These are phyloP conservation scores for Lotmaria passim DNA, from an alignment of 208 protist species.

Conservation along the genomic window DNA sequence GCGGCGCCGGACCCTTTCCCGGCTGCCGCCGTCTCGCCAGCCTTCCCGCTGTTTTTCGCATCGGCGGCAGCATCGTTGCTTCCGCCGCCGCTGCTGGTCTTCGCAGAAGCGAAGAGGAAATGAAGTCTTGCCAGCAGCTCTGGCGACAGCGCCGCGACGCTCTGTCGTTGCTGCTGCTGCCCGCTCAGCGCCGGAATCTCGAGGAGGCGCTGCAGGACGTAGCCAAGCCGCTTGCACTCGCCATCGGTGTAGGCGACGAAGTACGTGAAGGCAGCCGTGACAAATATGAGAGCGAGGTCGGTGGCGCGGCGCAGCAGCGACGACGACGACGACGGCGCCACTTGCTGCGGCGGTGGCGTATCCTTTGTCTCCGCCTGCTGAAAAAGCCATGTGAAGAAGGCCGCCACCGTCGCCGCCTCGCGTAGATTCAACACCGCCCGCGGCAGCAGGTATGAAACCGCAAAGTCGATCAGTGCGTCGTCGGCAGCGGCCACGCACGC, in stretches of 20 bases:
- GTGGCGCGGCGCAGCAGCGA: constrained; percentile 23
- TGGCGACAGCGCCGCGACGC: constrained; percentile 3
- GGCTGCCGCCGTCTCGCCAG: neutral
- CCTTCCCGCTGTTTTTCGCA: neutral
- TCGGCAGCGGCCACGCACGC: constrained; percentile 15
- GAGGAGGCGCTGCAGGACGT: constrained; percentile 46
- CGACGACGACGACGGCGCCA: neutral
- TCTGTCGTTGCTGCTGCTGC: constrained; percentile 8
- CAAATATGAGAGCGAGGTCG: constrained; percentile 55
- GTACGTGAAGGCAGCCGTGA: constrained; percentile 57
- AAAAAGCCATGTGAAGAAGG: constrained; percentile 63
- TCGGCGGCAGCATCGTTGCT: neutral
- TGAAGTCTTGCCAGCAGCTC: constrained; percentile 10
- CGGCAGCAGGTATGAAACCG: constrained; percentile 61
- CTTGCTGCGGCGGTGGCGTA: neutral
- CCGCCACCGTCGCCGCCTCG: constrained; percentile 65
- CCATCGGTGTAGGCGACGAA: constrained; percentile 78
- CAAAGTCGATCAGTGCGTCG: constrained; percentile 41
- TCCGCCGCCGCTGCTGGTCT: neutral
- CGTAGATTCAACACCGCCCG: constrained; percentile 73
- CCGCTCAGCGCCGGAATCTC: constrained; percentile 25
- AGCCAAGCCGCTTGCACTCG: constrained; percentile 75
- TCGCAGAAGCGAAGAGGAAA: neutral
- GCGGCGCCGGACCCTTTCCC: no score
- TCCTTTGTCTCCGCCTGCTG: constrained; percentile 11